Base-by-base conservation (phyloP, 345 rosid species). In the Dipteronia sinensis region DNA sequence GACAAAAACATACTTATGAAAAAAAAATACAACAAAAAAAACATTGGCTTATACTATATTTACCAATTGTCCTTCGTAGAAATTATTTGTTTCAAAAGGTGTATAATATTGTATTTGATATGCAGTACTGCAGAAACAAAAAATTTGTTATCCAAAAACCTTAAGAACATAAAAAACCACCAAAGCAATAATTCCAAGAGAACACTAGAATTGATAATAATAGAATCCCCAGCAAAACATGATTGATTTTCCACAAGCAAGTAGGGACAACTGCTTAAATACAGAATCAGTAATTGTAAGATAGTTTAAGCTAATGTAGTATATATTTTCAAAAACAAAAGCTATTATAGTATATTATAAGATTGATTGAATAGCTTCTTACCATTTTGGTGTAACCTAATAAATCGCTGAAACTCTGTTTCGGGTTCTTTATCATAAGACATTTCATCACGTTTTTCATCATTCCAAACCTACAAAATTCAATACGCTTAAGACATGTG, bases 371-470 rank as follows among this genome's bases (percentile, higher is more conserved):
- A 23, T 9, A 19, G 7, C 19, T 0, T 13, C 86, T 71, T 16
- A 90, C 91, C 89, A 40, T 82, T 73, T 78, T 67, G 81, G 10
- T 67, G 79, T 64, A 79, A 72, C 69, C 94, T 67, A 13, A 90
- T 90, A 22, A 66, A 75, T 3, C 49, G 68, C 49, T 90, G 94
- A 74, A 90, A 90, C 4, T 87, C 85, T 0, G 88, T 86, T 58
- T 85, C 8, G 2, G 91, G 91, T 29, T 76, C 80, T 16, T 25
- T 72, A 7, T 67, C 85, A n/a, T 84, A 89, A 0, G 82, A 69
- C 83, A 89, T 87, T 74, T 85, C 92, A 81, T 89, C 91, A 23
- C 82, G 76, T 1, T 56, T 7, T 49, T 89, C 91, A 76, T 77
- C 10, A 70, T 86, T 86, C 6, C 55, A 87, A 38, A 90, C 85